phyloP scores from a whole-genome alignment of 345 rosid species.

The Citrus australasica region DNA sequence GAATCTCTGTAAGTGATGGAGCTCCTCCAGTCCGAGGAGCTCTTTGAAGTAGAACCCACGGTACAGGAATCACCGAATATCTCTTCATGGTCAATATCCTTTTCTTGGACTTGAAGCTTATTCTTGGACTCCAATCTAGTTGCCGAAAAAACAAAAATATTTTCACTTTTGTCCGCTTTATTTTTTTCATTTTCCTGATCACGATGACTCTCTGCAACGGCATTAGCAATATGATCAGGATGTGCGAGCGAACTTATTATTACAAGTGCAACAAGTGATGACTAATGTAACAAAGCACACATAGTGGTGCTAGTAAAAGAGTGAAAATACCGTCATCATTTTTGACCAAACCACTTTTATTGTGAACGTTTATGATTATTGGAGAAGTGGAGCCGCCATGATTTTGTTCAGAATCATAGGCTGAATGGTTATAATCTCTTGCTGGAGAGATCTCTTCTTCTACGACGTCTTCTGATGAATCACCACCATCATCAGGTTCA shows the following conservation, averaged over 20 bases:
- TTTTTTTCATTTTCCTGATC: conserved; percentile 13
- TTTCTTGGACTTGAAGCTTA: conserved; percentile 30
- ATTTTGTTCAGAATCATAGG: conserved; percentile 18
- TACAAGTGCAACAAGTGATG: conserved; percentile 12
- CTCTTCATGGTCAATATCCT: conserved; percentile 40
- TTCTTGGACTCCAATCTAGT: conserved; percentile 35
- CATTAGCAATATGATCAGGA: conserved; percentile 18
- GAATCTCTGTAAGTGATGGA: conserved; percentile 68
- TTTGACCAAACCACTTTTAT: conserved; percentile 33
- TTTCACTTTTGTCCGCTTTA: conserved; percentile 25
- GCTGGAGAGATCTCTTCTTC: conserved; percentile 16
- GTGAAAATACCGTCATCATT: conserved; percentile 37
- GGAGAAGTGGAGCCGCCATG: conserved; percentile 38
- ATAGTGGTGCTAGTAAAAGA: neutral
- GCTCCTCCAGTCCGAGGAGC: conserved; percentile 99
- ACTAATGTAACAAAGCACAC: neutral
- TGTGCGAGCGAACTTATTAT: neutral
- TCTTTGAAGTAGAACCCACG: conserved; percentile 89
- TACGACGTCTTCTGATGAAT: conserved; percentile 14
- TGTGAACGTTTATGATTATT: conserved; percentile 14
- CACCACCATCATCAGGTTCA: conserved; percentile 13
- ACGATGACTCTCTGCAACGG: conserved; percentile 8
- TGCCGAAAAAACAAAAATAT: conserved; percentile 20
- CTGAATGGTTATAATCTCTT: conserved; percentile 19
- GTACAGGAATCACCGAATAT: conserved; percentile 85